A percentile compares a stretch with the other conserved stretches of the same genome.
Evolutionary conservation across 2,329 filamentous ascomycete genomes (phyloP).

Genomic region (Chaetomium sp.): DNA sequence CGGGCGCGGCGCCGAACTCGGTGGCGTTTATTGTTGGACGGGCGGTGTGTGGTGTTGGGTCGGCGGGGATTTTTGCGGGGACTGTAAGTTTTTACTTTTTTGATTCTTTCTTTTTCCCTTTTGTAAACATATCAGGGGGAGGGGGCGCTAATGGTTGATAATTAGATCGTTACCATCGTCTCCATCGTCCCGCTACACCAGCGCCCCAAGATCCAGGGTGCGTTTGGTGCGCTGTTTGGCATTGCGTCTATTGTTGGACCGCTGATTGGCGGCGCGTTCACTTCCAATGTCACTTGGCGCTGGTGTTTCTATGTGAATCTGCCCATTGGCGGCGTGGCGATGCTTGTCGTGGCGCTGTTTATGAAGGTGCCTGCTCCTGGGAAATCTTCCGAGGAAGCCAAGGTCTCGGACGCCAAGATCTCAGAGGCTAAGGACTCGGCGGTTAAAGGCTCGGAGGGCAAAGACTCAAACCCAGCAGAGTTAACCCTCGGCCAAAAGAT

Average conservation of each 20-base stretch:
- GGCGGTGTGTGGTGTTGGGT: conserved; percentile 32
- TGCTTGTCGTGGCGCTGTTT: conserved; percentile 19
- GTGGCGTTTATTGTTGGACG: conserved; percentile 31
- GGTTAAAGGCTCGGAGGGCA: too few relatives aligned
- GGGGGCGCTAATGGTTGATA: too few relatives aligned
- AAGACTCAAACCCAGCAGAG: conserved; percentile 10
- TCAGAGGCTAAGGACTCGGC: too few relatives aligned
- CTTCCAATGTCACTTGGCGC: conserved; percentile 32
- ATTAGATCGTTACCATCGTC: conserved; percentile 26
- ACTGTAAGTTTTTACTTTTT: conserved; percentile 11
- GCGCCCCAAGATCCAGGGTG: conserved; percentile 29
- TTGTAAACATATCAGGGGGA: not conserved
- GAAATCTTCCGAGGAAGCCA: too few relatives aligned
- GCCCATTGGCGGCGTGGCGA: conserved; percentile 32
- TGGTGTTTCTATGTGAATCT: conserved; percentile 41
- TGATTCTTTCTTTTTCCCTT: not conserved
- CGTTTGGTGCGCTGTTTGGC: conserved; percentile 30
- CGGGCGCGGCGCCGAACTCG: conserved; percentile 30
- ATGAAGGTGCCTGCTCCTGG: conserved; percentile 14
- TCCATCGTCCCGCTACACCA: conserved; percentile 27
- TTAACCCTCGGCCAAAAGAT: conserved; percentile 19
- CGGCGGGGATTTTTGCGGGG: conserved; percentile 28
- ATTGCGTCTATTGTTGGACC: conserved; percentile 31
- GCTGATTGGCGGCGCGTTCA: conserved; percentile 32
- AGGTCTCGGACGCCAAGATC: too few relatives aligned